Evolutionary conservation across 108 stramenopile genomes (phyloP), one percentile per base, ranked within the genome.

Genomic region (Cafeteria roenbergensis): DNA sequence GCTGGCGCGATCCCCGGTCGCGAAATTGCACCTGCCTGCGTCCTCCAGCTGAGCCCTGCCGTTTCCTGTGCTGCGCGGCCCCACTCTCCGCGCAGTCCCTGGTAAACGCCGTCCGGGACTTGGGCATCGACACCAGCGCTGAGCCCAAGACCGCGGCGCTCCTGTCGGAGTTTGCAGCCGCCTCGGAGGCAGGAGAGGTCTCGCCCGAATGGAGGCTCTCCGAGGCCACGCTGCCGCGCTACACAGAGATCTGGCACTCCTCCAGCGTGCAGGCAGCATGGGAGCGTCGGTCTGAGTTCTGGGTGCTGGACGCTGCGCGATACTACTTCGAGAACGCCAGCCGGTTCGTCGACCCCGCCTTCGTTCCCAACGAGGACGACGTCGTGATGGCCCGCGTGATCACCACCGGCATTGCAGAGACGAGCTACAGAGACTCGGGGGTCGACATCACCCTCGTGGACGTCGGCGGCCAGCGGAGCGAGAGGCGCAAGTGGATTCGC

Each of bases 381-480:
- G 63, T 75, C 30, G 35, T 75, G 32, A 22, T 50, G 6, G 34
- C 58, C 20, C 65, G 75, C n/a, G 75, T 75, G 27, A 56, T 70
- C 4, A 71, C 75, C 1, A 67, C 69, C 20, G 75, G 75, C 30
- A 70, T 75, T 48, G 67, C 63, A 0, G 65, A 70, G 32, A 69
- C 70, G 31, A 31, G 27, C 27, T 51, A 56, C 8, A 33, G 34
- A 0, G 55, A 51, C 34, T 34, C 21, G 65, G 48, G 34, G 34
- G 50, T 57, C 58, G 61, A 90, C 24, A 94, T 93, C 71, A 93
- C 92, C 74, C 88, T 97, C 84, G 94, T 93, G 55, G 81, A 80
- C 66, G 81, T 82, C 24, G 81, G 81, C 34, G 81, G 81, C 28
- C 81, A 82, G 79, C 75, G 81, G 34, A 80, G 78, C 54, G 81